phyloP scores from a whole-genome alignment of 257 asterid genomes.

The Pogostemon cablin region DNA sequence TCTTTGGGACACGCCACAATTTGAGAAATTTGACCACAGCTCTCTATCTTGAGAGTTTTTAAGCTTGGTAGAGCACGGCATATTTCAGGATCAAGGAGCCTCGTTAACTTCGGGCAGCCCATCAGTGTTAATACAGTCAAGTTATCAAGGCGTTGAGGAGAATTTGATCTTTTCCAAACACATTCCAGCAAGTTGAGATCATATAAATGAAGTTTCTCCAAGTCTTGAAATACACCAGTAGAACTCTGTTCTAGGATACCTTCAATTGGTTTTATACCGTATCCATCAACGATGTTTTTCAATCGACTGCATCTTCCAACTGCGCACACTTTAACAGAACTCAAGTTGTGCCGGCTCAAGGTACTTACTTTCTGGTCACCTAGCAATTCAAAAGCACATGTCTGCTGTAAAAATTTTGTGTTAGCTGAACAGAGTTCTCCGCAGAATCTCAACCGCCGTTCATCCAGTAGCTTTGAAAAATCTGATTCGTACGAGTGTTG shows the following conservation, averaged over 20 bases:
- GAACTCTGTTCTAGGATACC: neutral
- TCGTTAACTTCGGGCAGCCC: constrained; percentile 10
- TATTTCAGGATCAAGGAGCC: neutral
- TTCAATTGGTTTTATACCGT: too few relatives aligned
- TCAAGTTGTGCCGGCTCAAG: too few relatives aligned
- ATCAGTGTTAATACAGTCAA: constrained; percentile 3
- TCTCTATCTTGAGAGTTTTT: constrained; percentile 13
- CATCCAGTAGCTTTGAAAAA: neutral
- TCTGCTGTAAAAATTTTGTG: too few relatives aligned
- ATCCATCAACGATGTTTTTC: too few relatives aligned
- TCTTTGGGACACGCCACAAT: neutral
- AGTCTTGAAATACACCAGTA: neutral
- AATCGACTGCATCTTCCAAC: too few relatives aligned
- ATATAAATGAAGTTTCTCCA: constrained; percentile 25
- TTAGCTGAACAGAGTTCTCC: too few relatives aligned
- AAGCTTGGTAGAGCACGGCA: neutral
- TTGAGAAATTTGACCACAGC: neutral
- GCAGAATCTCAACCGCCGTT: constrained; percentile 17
- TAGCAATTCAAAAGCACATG: too few relatives aligned
- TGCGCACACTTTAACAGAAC: too few relatives aligned
- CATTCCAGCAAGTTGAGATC: constrained; percentile 11
- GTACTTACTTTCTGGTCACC: too few relatives aligned
- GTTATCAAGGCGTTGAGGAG: neutral
- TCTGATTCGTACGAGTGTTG: neutral
- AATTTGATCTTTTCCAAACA: constrained; percentile 1